Base-by-base conservation (phyloP, 148 eudicot species). In the Chenopodium quinoa region DNA sequence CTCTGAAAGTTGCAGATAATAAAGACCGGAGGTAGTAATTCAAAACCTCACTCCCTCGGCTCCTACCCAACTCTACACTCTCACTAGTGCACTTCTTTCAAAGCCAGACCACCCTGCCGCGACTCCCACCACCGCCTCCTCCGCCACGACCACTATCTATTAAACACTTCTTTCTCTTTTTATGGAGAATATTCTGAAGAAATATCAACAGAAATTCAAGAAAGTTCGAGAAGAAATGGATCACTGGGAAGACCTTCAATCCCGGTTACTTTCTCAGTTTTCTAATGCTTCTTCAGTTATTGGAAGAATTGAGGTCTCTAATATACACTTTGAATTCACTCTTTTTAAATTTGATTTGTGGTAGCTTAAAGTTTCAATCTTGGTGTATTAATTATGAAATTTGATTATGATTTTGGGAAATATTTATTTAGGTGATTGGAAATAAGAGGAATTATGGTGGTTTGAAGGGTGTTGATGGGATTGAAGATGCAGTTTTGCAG, bases 391-490 rank as follows among this genome's bases (percentile, higher is more conserved):
- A 64, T 71, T 58, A 48, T 70, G 31, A 16, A 27, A 48, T 62
- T 65, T 77, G 66, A 10, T 58, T 25, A 34, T 76, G 31, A 44
- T 77, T 48, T 25, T 76, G 70, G 29, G 60, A 23, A 32, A 34
- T 25, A 63, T 71, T 56, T 73, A 27, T 9, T 75, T 71, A 93
- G 97, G 80, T 90, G 71, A 84, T 93, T 79, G 91, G 83, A 69
- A 83, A 95, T 82, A 82, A 82, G 22, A 88, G 78, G 75, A 83
- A 93, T 48, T 95, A 91, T 88, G 94, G 97, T 84, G 40, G 82
- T 47, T 87, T 95, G 90, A 91, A 78, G 82, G 86, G 85, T 80
- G 78, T 95, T 82, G 90, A 83, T 63, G 91, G 92, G 70, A 83
- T 95, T 50, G 84, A 89, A 78, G 86, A 82, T 64, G 86, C 87